Base-by-base conservation (phyloP, 169 alveolate species). In the Neospora caninum region DNA sequence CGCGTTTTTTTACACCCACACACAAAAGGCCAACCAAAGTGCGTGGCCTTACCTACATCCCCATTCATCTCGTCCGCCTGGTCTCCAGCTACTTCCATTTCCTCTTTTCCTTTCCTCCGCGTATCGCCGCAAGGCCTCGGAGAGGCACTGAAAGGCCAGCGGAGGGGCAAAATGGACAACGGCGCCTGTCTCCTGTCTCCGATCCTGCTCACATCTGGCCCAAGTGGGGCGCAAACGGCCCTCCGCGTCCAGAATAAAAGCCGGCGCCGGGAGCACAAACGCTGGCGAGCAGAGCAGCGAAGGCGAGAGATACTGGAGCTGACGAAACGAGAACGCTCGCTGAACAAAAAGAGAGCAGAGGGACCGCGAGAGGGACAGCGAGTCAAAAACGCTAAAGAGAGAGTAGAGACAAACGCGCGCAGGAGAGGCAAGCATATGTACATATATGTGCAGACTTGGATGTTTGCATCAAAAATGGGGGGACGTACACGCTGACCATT, bases 261-360 rank as follows among this genome's bases (percentile, higher is more conserved):
- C 13, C 58, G 73, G 31, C 73, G 73, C 73, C 73, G 73, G n/a
- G n/a, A 64, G 73, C 73, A 64, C 73, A n/a, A 78, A 78, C 7
- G 86, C 86, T n/a, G 86, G 39, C 27, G 43, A 78, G 27, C 86
- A 78, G 39, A 78, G 86, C 27, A 78, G 86, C 86, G 86, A 13
- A 18, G 42, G 49, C 49, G 49, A 36, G 43, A 78, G 86, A 78
- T 78, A 78, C 86, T 78, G 86, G 13, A 78, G 86, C 86, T 78
- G 86, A n/a, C 49, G 39, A 38, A 20, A 36, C 49, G 86, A 36
- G 39, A 78, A 16, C 10, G 49, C 86, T 20, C 43, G 27, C 86
- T 78, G 45, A 6, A n/a, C 27, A 78, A 29, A 38, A 4, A 78
- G 49, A 78, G 58, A 49, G 58, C n/a, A 69, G 42, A 69, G 82